phyloP scores from a whole-genome alignment of 805 yeast genomes.

The Debaryomyces hansenii region DNA sequence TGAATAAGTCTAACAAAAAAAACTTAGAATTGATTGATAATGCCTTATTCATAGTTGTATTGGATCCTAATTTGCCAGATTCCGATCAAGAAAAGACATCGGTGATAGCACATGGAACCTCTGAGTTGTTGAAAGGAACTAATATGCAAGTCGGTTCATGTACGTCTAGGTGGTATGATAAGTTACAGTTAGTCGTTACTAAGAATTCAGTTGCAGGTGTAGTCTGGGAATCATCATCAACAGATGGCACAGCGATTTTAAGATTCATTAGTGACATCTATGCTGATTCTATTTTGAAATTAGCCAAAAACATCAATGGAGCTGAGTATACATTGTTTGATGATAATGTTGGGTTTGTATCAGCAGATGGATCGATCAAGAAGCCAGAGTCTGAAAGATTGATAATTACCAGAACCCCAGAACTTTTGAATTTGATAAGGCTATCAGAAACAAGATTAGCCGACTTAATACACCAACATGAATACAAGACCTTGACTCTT shows the following conservation, averaged over 20 bases:
- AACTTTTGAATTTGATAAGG: slow-evolving; percentile 48
- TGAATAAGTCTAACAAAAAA: slow-evolving; percentile 38
- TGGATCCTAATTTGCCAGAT: slow-evolving; percentile 48
- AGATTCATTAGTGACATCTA: slow-evolving; percentile 58
- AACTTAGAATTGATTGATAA: slow-evolving; percentile 42
- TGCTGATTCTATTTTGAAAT: slow-evolving; percentile 55
- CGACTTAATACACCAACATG: slow-evolving; percentile 59
- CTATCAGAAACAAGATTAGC: slow-evolving; percentile 59
- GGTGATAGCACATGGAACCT: slow-evolving; percentile 54
- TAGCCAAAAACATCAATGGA: slow-evolving; percentile 60
- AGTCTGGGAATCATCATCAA: slow-evolving; percentile 57
- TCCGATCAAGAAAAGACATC: slow-evolving; percentile 49
- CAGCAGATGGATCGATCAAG: slow-evolving; percentile 32
- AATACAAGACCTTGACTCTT: slow-evolving; percentile 44
- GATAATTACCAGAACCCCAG: slow-evolving; percentile 44
- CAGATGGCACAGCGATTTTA: slow-evolving; percentile 59
- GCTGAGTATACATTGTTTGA: slow-evolving; percentile 55
- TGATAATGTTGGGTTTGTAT: slow-evolving; percentile 31
- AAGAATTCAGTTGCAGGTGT: slow-evolving; percentile 59
- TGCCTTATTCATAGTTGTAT: slow-evolving; percentile 52
- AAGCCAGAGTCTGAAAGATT: slow-evolving; percentile 36
- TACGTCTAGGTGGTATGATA: slow-evolving; percentile 61
- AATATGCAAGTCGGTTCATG: slow-evolving; percentile 58
- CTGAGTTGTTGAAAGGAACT: slow-evolving; percentile 38
- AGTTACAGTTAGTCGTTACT: slow-evolving; percentile 53